Evolutionary conservation across 495 filamentous ascomycete genomes (phyloP), one percentile per base, ranked within the genome.

Genomic region (Hypoxylon subgilvum): DNA sequence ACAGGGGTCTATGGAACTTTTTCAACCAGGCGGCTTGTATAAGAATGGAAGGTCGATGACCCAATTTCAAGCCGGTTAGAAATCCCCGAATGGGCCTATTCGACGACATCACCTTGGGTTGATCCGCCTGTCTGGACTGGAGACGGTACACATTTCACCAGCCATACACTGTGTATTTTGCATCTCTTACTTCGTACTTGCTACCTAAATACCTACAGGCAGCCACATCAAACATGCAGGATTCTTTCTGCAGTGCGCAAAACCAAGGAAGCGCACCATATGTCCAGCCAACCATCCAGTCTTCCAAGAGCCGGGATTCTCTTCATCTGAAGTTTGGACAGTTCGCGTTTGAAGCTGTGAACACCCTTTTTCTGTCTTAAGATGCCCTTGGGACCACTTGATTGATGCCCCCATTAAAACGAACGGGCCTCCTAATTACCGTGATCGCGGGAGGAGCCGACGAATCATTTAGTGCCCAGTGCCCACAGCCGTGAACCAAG

Each of bases 11-110:
- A 16, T 49, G 53, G 61, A 58, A 64, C 49, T 52, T 58, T 61
- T 61, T 55, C 31, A 35, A 17, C 49, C 53, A 64, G 58, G 61
- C 54, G 49, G 49, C 36, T 54, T 58, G 59, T 57, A 62, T 64
- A 54, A 58, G 61, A 54, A 58, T 55, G 61, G 61, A 54, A 64
- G 54, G 61, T 58, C 54, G 27, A 54, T 54, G 49, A 50, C 61
- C 38, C 49, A 64, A 64, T 58, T 58, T 61, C 54, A 40, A 39
- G 13, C 54, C 61, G 53, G 61, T 7, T 23, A 38, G 28, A 58
- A 64, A 64, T 64, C 61, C 61, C 61, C 61, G 61, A 58, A 58
- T 49, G 49, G 49, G 31, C 32, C 41, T 32, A 36, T 54, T 58
- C 46, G 35, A 49, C n/a, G n/a, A 16, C 50, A 38, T 57, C 53